Base-by-base conservation (phyloP, 208 protist genomes). In the Leishmania mexicana region DNA sequence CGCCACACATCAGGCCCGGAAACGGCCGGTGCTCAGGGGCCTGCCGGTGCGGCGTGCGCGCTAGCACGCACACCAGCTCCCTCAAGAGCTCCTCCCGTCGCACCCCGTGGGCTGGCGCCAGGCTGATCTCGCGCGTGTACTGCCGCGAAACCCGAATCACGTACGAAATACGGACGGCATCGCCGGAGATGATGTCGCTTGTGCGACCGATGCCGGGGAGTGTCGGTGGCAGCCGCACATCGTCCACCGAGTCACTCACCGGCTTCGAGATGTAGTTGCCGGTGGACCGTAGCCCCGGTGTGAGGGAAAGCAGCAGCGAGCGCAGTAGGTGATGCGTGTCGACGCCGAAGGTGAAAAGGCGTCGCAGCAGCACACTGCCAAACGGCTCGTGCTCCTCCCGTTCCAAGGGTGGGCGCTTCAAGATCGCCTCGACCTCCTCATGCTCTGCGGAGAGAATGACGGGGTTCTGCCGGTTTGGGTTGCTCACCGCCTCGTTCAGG, bases 311-410 rank as follows among this genome's bases (percentile, higher is more conserved):
- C 13, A 93, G 35, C 45, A 97, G 78, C 24, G 86, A 82, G 57
- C 94, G 92, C 42, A 96, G 60, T 51, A 95, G 87, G 54, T 95
- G 80, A 75, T 93, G 90, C 13, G 89, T 87, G 57, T 95, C 88
- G 77, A 78, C 85, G 42, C 89, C 88, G 67, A 88, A 87, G 76
- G 83, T 76, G 75, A 84, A 86, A 31, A 95, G 15, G 53, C 92
- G 91, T 53, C 91, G 90, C 75, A 94, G 87, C 47, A 97, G 67
- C 47, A 96, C 92, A 42, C 83, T 89, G 65, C 83, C 90, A 80
- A 97, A 95, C 6, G 92, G 87, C 81, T 97, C 94, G 64, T 89
- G 58, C 79, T 93, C 89, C 60, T 87, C 76, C 19, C 93, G 84
- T 76, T 95, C 92, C 75, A 97, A 86, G 38, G 93, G 93, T 40